Percentiles rank a stretch among this genome's conserved stretches.
phyloP scores from a whole-genome alignment of 2,329 filamentous ascomycete species.

The Cladophialophora chaetospira region DNA sequence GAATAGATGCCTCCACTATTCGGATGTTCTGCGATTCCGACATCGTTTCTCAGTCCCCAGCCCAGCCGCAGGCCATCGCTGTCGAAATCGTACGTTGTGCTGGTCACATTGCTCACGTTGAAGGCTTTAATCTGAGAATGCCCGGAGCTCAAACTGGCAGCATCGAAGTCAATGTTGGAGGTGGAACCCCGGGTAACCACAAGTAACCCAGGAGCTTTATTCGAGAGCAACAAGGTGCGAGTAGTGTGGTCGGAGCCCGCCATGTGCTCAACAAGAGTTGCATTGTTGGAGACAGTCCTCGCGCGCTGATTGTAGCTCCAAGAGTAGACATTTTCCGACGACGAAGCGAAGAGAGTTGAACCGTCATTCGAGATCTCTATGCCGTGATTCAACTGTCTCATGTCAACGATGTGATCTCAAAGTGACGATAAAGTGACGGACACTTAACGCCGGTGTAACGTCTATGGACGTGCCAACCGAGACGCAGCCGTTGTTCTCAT shows the following conservation, averaged over 20 bases:
- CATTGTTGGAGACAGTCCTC: slow-evolving; percentile 49
- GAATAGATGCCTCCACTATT: slow-evolving; percentile 52
- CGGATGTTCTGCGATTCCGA: slow-evolving; percentile 63
- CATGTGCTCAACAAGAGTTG: slow-evolving; percentile 65
- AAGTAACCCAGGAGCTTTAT: slow-evolving; percentile 57
- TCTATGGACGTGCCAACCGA: slow-evolving; percentile 28
- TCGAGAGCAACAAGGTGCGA: slow-evolving; percentile 66
- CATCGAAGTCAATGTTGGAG: slow-evolving; percentile 61
- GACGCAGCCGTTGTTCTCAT: slow-evolving; percentile 39
- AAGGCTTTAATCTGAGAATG: slow-evolving; percentile 69
- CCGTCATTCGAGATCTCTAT: slow-evolving; percentile 54
- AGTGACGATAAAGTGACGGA: slow-evolving; percentile 16
- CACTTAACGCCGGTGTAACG: slow-evolving; percentile 23
- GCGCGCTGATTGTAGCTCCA: slow-evolving; percentile 65
- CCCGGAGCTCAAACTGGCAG: slow-evolving; percentile 56
- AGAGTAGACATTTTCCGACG: slow-evolving; percentile 59
- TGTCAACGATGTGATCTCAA: slow-evolving; percentile 9
- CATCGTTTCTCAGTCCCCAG: slow-evolving; percentile 73
- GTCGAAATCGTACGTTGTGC: slow-evolving; percentile 48
- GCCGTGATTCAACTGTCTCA: slow-evolving; percentile 50
- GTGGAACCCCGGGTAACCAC: slow-evolving; percentile 67
- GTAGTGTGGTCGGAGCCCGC: slow-evolving; percentile 62
- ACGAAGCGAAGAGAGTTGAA: slow-evolving; percentile 58
- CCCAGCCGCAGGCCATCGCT: slow-evolving; percentile 56
- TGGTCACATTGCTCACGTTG: slow-evolving; percentile 50